Percentiles rank a stretch among this genome's conserved stretches.
These are phyloP conservation scores for Cucurbita argyrosperma DNA, from an alignment of 306 rosid genomes.

Conservation along the genomic window DNA sequence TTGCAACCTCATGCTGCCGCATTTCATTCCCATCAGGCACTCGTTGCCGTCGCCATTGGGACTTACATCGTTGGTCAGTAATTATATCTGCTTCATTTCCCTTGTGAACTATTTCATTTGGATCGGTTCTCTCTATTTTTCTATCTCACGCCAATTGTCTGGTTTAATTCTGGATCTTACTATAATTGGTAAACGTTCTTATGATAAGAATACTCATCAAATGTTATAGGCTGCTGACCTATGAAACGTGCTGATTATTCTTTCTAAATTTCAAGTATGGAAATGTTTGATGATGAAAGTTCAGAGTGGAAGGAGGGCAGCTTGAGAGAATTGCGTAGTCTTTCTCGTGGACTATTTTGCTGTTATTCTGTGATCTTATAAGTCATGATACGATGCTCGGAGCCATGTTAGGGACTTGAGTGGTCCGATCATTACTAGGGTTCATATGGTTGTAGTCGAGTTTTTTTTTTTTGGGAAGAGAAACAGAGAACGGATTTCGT, in stretches of 20 bases:
- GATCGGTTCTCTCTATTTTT: background rate
- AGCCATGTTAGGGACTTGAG: background rate
- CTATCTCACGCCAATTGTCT: background rate
- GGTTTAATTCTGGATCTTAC: background rate
- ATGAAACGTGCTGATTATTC: background rate
- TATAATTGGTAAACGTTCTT: background rate
- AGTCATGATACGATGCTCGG: background rate
- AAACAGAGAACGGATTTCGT: background rate
- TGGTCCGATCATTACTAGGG: background rate
- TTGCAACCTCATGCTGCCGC: slow-evolving; percentile 85
- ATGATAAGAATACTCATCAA: background rate
- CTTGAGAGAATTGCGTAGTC: background rate
- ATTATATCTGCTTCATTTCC: background rate
- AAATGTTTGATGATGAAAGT: background rate
- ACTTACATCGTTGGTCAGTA: slow-evolving; percentile 67
- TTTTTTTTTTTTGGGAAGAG: background rate
- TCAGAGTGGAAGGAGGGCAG: background rate
- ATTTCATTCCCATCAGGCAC: slow-evolving; percentile 83
- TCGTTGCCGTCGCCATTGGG: slow-evolving; percentile 87
- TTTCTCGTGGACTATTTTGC: background rate
- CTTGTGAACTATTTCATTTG: background rate
- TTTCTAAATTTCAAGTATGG: background rate
- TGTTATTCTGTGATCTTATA: background rate
- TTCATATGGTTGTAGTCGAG: background rate
- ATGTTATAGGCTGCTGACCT: background rate